These are phyloP conservation scores for Kwoniella botswanensis DNA, from an alignment of 768 basidiomycete species.

Conservation along the genomic window DNA sequence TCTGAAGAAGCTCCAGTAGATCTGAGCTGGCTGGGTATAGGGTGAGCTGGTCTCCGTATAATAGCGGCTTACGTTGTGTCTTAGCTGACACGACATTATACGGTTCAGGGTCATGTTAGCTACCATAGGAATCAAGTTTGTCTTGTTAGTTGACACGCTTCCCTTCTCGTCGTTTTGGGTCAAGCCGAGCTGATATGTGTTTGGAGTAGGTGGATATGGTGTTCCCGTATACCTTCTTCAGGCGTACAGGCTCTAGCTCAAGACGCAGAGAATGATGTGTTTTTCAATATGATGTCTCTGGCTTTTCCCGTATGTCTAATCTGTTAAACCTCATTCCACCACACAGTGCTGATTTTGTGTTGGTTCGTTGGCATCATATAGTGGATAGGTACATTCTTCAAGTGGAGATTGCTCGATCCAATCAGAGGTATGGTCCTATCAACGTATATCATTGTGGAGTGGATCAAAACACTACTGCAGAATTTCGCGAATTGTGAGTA, in stretches of 20 bases:
- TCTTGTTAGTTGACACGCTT: conserved; percentile 41
- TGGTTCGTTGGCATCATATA: conserved; percentile 1
- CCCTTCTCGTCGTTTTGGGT: background rate
- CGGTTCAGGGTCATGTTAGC: conserved; percentile 54
- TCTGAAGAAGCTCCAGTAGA: conserved; percentile 39
- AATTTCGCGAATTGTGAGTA: conserved; percentile 58
- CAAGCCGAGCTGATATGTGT: background rate
- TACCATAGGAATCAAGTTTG: conserved; percentile 58
- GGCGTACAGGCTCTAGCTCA: conserved; percentile 59
- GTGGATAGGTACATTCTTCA: conserved; percentile 50
- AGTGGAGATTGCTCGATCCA: conserved; percentile 58
- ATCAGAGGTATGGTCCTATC: conserved; percentile 60
- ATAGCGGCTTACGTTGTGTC: background rate
- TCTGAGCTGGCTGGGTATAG: conserved; percentile 53
- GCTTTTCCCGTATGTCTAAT: conserved; percentile 55
- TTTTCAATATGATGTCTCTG: conserved; percentile 60
- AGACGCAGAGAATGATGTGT: conserved; percentile 61
- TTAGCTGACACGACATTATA: background rate
- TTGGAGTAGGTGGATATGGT: conserved; percentile 52
- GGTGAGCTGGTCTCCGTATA: conserved; percentile 28
- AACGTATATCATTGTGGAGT: conserved; percentile 58
- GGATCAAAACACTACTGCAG: conserved; percentile 58
- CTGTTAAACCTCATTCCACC: background rate
- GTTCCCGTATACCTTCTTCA: conserved; percentile 54
- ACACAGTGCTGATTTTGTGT: background rate